Base-by-base conservation (phyloP, 371 early-diverging fungal genomes). In the Rhizopus delemar region DNA sequence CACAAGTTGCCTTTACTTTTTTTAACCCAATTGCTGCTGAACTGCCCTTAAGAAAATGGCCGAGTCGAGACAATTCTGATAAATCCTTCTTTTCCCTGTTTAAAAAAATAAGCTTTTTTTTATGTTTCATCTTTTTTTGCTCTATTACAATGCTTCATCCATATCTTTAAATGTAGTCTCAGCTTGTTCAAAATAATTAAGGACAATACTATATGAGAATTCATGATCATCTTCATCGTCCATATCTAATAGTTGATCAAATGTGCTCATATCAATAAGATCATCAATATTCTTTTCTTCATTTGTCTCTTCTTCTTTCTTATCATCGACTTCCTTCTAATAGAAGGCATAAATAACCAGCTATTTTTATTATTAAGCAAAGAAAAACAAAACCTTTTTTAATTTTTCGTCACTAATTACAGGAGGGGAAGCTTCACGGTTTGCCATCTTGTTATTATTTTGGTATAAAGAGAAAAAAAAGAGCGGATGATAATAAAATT, bases 21-120 rank as follows among this genome's bases (percentile, higher is more conserved):
- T 72, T 86, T 45, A 96, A 71, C 8, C 96, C 96, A 46, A 96
- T 82, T 5, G 93, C 90, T 12, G 94, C 93, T 22, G 94, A 93
- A 55, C 90, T 90, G 13, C 96, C 96, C 66, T 96, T 96, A 48
- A 95, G 78, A 63, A 92, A 96, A 62, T 96, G 96, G 3, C 95
- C 96, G 38, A 92, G 80, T 43, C 86, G 76, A 16, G 92, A 91
- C 9, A 94, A 78, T 62, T 83, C 78, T 0, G 68, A 59, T 11
- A 95, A 76, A 65, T 96, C 89, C 49, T 87, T 81, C 36, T 66
- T 78, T 41, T 74, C 59, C 60, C 92, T 91, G 71, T 16, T 65
- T n/a, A 49, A 28, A 43, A 13, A 12, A 32, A 53, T 38, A 36
- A 53, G 31, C 3, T 15, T 13, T 6, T 43, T n/a, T 15, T 13